Base-by-base conservation (phyloP, 768 basidiomycete genomes). In the Boletus tomentosulus region DNA sequence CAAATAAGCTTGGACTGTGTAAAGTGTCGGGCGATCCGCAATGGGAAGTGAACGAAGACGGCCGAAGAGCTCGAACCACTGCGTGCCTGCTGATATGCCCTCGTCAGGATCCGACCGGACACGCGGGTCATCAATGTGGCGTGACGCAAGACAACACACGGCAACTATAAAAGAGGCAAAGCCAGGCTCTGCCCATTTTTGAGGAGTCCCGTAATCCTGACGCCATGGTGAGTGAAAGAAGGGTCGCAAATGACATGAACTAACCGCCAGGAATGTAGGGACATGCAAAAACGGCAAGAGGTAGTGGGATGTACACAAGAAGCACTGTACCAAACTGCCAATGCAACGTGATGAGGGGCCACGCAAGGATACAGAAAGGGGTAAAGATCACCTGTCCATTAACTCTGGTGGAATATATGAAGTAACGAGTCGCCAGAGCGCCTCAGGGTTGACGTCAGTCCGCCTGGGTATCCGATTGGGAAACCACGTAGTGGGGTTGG, bases 101-200 rank as follows among this genome's bases (percentile, higher is more conserved):
- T 96, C 91, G 53, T 73, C 76, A 2, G 92, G 84, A 64, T 91
- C 85, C 3, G 89, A 81, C 46, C 92, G 84, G 24, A 94, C 92
- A 43, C 93, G 85, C 22, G 87, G 85, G 70, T 96, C 94, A 65
- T 97, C 93, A 58, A 94, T 87, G 68, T 97, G 94, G 39, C 94
- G 80, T 3, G 92, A 95, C 0, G 92, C 87, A 6, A 97, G 78
- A 59, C 92, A 95, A 66, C 93, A 96, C 33, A 95, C 78, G 1
- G 92, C 82, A n/a, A 96, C 91, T 56, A 96, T 90, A 66, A 95
- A 94, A 10, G 92, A 86, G 38, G 89, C 92, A 64, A 97, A 97
- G 9, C 94, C 94, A 8, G 94, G 91, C 71, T 95, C 92, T 47
- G 87, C 90, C 93, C 94, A 96, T 76, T 94, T 94, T 71, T 84